Evolutionary conservation across 345 rosid species (phyloP).

Genomic region (Adansonia digitata): DNA sequence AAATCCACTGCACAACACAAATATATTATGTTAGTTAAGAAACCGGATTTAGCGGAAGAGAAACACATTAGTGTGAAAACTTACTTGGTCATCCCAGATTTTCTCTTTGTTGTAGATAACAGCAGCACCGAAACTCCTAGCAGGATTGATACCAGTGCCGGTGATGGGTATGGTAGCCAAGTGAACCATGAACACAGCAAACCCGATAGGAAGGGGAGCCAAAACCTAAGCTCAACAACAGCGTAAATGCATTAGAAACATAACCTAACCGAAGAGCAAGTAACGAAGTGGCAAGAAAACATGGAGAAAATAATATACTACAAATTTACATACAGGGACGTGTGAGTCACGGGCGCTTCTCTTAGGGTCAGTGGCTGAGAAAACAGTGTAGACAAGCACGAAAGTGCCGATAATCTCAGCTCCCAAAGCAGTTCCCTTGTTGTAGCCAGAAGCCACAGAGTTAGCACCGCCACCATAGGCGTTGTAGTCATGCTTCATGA

Average conservation of each 20-base stretch:
- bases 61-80: neutral
- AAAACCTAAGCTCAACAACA: conserved; percentile 27
- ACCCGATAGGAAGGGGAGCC: conserved; percentile 74
- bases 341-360: conserved; percentile 87
- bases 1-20: conserved; percentile 48
- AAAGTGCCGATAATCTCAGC: conserved; percentile 63
- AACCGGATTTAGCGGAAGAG: neutral
- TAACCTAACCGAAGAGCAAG: neutral
- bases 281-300: neutral
- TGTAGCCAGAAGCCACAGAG: conserved; percentile 49
- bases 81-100: conserved; percentile 60
- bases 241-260: neutral
- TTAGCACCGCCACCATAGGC: conserved; percentile 66
- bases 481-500: conserved; percentile 61
- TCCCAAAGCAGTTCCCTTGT: conserved; percentile 64
- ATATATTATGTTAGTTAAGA: neutral
- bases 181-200: conserved; percentile 65
- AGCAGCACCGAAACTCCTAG: conserved; percentile 63
- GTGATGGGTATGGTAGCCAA: conserved; percentile 69
- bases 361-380: conserved; percentile 82
- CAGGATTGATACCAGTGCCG: conserved; percentile 69
- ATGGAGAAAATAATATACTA: neutral
- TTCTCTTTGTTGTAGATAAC: conserved; percentile 47
- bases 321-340: conserved; percentile 41
- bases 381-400: conserved; percentile 14